Conservation (phyloP, 1,284 basidiomycete species). For the Leccinum huronense region DNA sequence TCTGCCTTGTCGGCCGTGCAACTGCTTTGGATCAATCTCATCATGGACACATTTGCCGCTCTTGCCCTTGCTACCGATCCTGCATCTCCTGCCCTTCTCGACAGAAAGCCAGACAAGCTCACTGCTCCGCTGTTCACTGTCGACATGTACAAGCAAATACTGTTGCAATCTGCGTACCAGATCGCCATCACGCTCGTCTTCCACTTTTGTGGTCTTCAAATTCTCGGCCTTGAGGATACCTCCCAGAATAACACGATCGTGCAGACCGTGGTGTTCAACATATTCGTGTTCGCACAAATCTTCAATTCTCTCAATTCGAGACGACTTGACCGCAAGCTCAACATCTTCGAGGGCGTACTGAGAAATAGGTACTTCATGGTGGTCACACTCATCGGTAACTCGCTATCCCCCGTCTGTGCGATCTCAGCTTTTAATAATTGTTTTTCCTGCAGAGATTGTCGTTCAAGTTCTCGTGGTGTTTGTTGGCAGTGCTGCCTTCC, state of each 20-base stretch:
- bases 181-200: constrained; percentile 83
- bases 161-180: constrained; percentile 89
- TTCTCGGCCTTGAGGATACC: constrained; percentile 61
- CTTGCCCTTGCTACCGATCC: constrained; percentile 97
- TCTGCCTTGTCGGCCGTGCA: constrained; percentile 94
- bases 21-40: constrained; percentile 95
- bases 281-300: constrained; percentile 96
- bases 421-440: neutral
- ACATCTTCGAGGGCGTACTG: constrained; percentile 85
- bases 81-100: constrained; percentile 75
- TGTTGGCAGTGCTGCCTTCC: constrained; percentile 89
- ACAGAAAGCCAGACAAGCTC: constrained; percentile 90
- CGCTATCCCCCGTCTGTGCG: neutral
- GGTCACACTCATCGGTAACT: constrained; percentile 82
- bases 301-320: constrained; percentile 94
- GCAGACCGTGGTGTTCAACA: constrained; percentile 92
- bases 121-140: constrained; percentile 86
- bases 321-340: constrained; percentile 81
- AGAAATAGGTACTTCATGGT: constrained; percentile 84
- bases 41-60: constrained; percentile 98
- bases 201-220: constrained; percentile 78
- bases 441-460: constrained; percentile 63
- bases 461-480: constrained; percentile 90
- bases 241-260: constrained; percentile 54
- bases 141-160: constrained; percentile 94